Percentiles rank a stretch among this genome's conserved stretches.
phyloP scores from a whole-genome alignment of 2,329 filamentous ascomycete species.

The Hymenoscyphus scutula region DNA sequence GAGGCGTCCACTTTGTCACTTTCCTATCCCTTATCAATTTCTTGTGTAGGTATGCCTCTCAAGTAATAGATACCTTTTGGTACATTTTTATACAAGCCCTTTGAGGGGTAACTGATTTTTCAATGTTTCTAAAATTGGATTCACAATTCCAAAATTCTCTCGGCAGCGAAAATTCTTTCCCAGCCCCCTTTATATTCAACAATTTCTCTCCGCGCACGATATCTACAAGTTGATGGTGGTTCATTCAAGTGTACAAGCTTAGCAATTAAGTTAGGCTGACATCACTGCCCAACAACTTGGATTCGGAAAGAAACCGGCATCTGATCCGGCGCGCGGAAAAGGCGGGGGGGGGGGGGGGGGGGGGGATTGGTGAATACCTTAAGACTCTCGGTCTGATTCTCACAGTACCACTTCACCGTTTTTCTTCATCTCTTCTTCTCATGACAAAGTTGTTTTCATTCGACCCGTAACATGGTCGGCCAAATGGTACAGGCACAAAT shows the following conservation, averaged over 20 bases:
- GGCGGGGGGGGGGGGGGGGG: neutral
- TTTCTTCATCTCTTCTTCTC: neutral
- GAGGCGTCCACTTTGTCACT: neutral
- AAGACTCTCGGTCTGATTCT: no score
- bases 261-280: neutral
- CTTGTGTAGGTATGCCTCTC: neutral
- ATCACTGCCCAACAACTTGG: constrained; percentile 1
- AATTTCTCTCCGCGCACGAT: neutral
- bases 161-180: neutral
- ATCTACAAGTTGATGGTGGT: neutral
- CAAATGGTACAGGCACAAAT: neutral
- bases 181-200: neutral
- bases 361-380: neutral
- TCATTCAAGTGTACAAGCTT: neutral
- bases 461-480: neutral
- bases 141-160: neutral
- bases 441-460: no score
- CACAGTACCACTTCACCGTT: neutral
- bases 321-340: neutral
- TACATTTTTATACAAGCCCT: neutral
- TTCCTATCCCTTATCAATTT: neutral
- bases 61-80: neutral
- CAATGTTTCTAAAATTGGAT: neutral
- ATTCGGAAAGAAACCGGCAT: neutral
- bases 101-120: neutral